Evolutionary conservation across 2,329 filamentous ascomycete species (phyloP).

Genomic region (Arthrobotrys conoides): DNA sequence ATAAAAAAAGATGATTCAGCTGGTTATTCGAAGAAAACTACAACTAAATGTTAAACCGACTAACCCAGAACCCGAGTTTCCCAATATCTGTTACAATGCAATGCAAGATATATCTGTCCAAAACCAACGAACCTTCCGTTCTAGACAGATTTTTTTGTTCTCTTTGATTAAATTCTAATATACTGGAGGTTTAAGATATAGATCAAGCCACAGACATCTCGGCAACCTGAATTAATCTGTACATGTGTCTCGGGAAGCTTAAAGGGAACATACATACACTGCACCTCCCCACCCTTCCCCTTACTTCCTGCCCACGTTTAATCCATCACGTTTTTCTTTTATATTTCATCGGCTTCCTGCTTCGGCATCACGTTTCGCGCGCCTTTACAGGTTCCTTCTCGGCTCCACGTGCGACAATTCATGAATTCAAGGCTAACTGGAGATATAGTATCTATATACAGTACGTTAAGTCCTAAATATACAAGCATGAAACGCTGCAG

Average conservation of each 20-base stretch:
- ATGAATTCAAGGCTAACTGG: background rate
- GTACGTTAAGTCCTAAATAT: background rate
- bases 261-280: constrained; percentile 15
- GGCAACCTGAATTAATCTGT: constrained; percentile 3
- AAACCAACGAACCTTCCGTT: constrained; percentile 10
- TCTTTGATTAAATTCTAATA: background rate
- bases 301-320: constrained; percentile 25
- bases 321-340: background rate
- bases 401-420: constrained; percentile 18
- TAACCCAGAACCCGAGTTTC: background rate
- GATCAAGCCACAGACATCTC: constrained; percentile 7
- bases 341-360: constrained; percentile 21
- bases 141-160: background rate
- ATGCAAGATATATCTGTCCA: background rate
- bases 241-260: constrained; percentile 23
- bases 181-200: constrained; percentile 21
- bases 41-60: background rate
- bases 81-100: no score
- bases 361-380: constrained; percentile 13
- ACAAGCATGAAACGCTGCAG: background rate
- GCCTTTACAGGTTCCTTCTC: constrained; percentile 4
- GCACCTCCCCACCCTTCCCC: no score
- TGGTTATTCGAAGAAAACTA: no score
- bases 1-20: background rate
- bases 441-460: background rate